Evolutionary conservation across 352 stramenopile genomes (phyloP).

Genomic region (Globisporangium middletonii): DNA sequence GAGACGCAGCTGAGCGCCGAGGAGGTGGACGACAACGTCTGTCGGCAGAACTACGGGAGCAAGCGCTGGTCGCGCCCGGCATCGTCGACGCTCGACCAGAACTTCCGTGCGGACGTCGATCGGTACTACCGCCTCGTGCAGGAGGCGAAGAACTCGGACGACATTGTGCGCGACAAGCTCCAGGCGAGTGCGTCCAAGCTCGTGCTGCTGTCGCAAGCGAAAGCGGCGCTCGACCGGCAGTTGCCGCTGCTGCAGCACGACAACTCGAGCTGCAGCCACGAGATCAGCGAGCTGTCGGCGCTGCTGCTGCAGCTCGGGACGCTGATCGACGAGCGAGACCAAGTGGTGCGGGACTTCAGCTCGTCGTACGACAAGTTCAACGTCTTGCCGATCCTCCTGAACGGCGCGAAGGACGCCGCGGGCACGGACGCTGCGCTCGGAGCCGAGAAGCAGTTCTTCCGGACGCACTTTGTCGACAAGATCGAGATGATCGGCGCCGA

Average conservation of each 20-base stretch:
- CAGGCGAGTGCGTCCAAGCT: slow-evolving; percentile 27
- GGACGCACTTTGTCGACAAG: slow-evolving; percentile 53
- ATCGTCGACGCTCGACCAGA: slow-evolving; percentile 46
- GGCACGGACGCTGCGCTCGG: slow-evolving; percentile 31
- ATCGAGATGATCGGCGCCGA: slow-evolving; percentile 45
- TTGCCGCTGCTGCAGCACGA: slow-evolving; percentile 39
- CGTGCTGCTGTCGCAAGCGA: slow-evolving; percentile 33
- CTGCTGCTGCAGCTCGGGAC: slow-evolving; percentile 48
- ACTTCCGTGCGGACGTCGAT: slow-evolving; percentile 60
- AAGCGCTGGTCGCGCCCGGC: slow-evolving; percentile 46
- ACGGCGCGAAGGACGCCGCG: slow-evolving; percentile 15
- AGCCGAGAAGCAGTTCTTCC: slow-evolving; percentile 54
- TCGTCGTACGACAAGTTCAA: slow-evolving; percentile 57
- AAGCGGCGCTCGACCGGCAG: slow-evolving; percentile 50
- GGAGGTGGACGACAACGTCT: slow-evolving; percentile 64
- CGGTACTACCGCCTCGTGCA: slow-evolving; percentile 71
- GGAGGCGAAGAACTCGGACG: slow-evolving; percentile 62
- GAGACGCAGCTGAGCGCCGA: slow-evolving; percentile 51
- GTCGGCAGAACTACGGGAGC: slow-evolving; percentile 57
- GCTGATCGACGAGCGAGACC: slow-evolving; percentile 57
- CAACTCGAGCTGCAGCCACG: slow-evolving; percentile 46
- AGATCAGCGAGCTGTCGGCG: slow-evolving; percentile 36
- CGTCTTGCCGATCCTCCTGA: slow-evolving; percentile 42
- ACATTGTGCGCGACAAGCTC: slow-evolving; percentile 52
- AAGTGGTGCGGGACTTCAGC: slow-evolving; percentile 44